Base-by-base conservation (phyloP, 306 rosid genomes). In the Spatholobus suberectus region DNA sequence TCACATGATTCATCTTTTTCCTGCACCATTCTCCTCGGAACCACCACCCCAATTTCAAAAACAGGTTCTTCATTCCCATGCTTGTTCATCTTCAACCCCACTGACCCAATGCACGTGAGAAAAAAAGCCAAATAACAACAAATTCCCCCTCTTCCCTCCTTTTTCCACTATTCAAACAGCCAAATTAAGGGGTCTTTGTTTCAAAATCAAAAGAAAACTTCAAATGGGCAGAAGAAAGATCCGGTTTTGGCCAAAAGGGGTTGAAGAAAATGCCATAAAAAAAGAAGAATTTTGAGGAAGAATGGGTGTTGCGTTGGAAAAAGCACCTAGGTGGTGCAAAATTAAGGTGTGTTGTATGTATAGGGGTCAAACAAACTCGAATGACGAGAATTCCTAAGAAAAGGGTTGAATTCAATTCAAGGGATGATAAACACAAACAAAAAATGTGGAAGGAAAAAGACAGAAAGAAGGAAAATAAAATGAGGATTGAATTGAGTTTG, bases 41-140 rank as follows among this genome's bases (percentile, higher is more conserved):
- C 89, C 81, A 92, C 99, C 78, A 91, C 90, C 84, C 92, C 94
- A 79, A 96, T 79, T 82, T 96, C 99, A 83, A 94, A 96, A 23
- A 83, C 87, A 86, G 80, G 79, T 5, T 83, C 88, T 49, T 86
- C 91, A 55, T 89, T 89, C 62, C 62, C 91, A 44, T 5, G 6
- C 69, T 24, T 85, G 18, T 77, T 86, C 98, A 91, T 96, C 67
- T 89, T 86, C 41, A 82, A 15, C 14, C 73, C 41, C 83, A 63
- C 54, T 62, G 77, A 61, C 73, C 52, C 82, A 38, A 41, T 68
- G 61, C 66, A 81, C 68, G 59, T 58, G 40, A 57, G 37, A 63
- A 78, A 70, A 63, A 78, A 70, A 81, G 67, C 29, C 34, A n/a
- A 65, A 70, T 3, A 23, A 27, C 5, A 38, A 40, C 40, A 67